A percentile compares a stretch with the other conserved stretches of the same genome.
phyloP scores from a whole-genome alignment of 768 basidiomycete genomes.

The Hygrophoropsis aurantiaca region DNA sequence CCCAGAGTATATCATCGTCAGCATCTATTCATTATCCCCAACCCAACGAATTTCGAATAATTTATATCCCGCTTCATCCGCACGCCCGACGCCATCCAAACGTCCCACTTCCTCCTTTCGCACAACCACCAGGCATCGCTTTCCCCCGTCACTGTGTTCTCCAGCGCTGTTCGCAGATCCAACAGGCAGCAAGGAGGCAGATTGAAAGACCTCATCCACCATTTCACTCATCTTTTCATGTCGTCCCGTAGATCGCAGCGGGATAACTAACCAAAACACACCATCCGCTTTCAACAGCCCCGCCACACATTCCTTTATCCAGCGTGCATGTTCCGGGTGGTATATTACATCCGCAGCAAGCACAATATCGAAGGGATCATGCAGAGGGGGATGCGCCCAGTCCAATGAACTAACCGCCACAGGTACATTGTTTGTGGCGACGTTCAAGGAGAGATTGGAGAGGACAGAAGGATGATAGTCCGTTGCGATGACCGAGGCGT shows the following conservation, averaged over 20 bases:
- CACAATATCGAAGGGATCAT: slow-evolving; percentile 62
- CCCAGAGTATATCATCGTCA: no score
- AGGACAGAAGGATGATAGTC: slow-evolving; percentile 82
- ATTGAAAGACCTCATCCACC: slow-evolving; percentile 55
- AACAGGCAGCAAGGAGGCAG: neutral
- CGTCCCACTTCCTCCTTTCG: slow-evolving; percentile 46
- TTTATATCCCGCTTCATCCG: slow-evolving; percentile 68
- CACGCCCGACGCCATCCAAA: slow-evolving; percentile 58
- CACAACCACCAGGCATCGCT: slow-evolving; percentile 44
- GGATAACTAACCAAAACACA: slow-evolving; percentile 74
- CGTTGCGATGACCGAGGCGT: slow-evolving; percentile 55
- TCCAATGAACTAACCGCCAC: slow-evolving; percentile 57
- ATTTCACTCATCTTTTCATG: slow-evolving; percentile 58
- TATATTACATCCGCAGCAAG: slow-evolving; percentile 83
- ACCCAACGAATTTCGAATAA: slow-evolving; percentile 76
- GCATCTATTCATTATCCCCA: no score
- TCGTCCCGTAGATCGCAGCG: slow-evolving; percentile 62
- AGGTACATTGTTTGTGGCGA: slow-evolving; percentile 48
- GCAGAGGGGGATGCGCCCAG: slow-evolving; percentile 55
- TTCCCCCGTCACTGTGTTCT: neutral
- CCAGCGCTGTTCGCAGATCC: slow-evolving; percentile 1
- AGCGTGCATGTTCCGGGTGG: slow-evolving; percentile 63
- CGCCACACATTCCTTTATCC: slow-evolving; percentile 66
- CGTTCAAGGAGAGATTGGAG: slow-evolving; percentile 61
- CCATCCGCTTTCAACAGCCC: slow-evolving; percentile 44